Evolutionary conservation across 129 eudicot genomes (phyloP), one percentile per base, ranked within the genome.

Genomic region (Helianthus tuberosus): DNA sequence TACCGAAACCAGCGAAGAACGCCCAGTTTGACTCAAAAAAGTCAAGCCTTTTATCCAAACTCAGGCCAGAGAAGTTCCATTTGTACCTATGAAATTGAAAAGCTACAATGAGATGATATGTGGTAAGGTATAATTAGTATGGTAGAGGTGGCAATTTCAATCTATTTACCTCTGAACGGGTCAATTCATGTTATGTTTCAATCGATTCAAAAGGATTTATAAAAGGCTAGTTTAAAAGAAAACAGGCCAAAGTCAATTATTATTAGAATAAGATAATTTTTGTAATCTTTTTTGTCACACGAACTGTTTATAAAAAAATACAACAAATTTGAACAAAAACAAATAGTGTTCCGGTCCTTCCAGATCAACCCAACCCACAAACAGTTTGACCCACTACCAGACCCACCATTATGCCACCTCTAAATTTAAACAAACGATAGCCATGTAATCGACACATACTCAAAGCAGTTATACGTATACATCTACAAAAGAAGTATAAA

Each of bases 381-480:
- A 16, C 41, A 9, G 47, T 62, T 29, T 62, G 67, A 69, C 48
- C 74, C 35, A 5, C 15, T 51, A 53, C 36, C 65, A 60, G 15
- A 54, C 75, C 62, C 61, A 29, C 62, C 64, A 70, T 38, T 36
- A 36, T 35, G 75, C 75, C 75, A 54, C 69, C 69, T n/a, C 49
- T 35, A 49, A 48, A 27, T 52, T 9, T 7, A 1, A 52, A 62
- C 43, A 17, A 65, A 48, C 10, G 43, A 50, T 8, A 57, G 66
- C 38, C 76, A 53, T 53, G 82, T 64, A 23, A 15, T 46, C 20
- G 74, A 20, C 20, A 87, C 99, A 75, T 84, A 95, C 99, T 95
- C 99, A 75, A 95, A 95, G 78, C 99, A 91, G 81, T 95, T 91
- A 62, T 95, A 95, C 17, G 97, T 95, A 77, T 95, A 95, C 99